Percentiles rank a stretch among this genome's conserved stretches.
Evolutionary conservation across 2,329 filamentous ascomycete species (phyloP).

Genomic region (Verticillium albo-atrum): DNA sequence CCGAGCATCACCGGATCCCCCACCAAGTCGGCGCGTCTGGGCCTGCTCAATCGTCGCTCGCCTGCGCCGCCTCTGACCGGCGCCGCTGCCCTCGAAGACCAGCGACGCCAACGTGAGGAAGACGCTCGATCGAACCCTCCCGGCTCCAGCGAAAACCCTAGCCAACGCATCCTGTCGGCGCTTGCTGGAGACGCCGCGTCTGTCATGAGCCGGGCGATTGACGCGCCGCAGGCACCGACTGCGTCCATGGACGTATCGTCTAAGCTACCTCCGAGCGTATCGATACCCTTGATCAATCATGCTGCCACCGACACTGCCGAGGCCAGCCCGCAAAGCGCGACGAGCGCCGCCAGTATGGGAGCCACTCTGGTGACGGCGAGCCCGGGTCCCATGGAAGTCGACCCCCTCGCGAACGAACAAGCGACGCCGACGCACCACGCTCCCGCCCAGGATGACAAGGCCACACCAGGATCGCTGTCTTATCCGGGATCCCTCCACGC

Average conservation of each 20-base stretch:
- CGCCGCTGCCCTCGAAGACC: constrained; percentile 50
- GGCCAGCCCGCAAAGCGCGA: constrained; percentile 37
- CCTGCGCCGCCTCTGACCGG: constrained; percentile 43
- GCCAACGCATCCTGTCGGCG: constrained; percentile 47
- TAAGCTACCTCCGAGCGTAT: constrained; percentile 20
- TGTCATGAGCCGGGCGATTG: constrained; percentile 51
- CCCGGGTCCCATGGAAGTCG: constrained; percentile 51
- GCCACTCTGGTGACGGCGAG: constrained; percentile 42
- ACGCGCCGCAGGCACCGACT: constrained; percentile 43
- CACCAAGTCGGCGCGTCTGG: constrained; percentile 49
- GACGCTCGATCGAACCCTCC: constrained; percentile 34
- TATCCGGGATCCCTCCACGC: constrained; percentile 49
- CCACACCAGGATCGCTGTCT: constrained; percentile 45
- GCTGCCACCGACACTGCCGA: constrained; percentile 34
- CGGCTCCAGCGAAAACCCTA: constrained; percentile 47
- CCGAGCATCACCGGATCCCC: constrained; percentile 37
- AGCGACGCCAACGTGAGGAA: constrained; percentile 41
- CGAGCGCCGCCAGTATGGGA: constrained; percentile 33
- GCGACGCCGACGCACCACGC: constrained; percentile 31
- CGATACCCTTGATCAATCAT: constrained; percentile 21
- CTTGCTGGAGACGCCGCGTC: constrained; percentile 49
- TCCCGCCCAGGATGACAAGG: constrained; percentile 46
- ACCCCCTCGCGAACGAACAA: constrained; percentile 32
- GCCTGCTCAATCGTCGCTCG: constrained; percentile 36
- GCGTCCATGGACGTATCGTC: constrained; percentile 37